phyloP scores from a whole-genome alignment of 257 asterid species.

The Echites panduratus region DNA sequence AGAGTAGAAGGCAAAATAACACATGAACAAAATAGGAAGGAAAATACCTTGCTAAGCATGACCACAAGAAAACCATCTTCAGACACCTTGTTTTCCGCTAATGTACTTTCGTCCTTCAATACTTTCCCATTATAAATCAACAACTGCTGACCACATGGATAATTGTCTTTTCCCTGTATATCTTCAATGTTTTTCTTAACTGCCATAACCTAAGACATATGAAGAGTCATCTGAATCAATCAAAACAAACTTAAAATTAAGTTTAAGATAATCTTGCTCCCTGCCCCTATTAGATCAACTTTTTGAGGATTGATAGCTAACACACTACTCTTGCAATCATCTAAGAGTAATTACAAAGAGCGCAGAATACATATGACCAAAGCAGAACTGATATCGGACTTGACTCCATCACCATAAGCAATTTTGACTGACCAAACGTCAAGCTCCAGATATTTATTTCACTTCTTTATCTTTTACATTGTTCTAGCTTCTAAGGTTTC shows the following conservation, averaged over 20 bases:
- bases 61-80: slow-evolving; percentile 94
- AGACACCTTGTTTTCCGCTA: slow-evolving; percentile 71
- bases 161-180: slow-evolving; percentile 80
- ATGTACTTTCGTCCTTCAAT: slow-evolving; percentile 73
- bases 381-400: neutral
- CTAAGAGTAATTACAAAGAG: neutral
- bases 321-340: neutral
- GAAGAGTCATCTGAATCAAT: slow-evolving; percentile 14
- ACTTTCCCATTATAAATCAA: slow-evolving; percentile 90
- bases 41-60: slow-evolving; percentile 83
- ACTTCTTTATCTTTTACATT: neutral
- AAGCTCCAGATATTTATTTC: neutral
- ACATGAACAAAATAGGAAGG: neutral
- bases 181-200: slow-evolving; percentile 86
- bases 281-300: neutral
- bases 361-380: neutral
- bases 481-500: neutral
- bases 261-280: neutral
- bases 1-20: neutral
- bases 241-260: neutral
- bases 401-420: neutral
- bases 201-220: slow-evolving; percentile 60
- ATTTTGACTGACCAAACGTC: neutral
- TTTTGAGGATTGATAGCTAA: neutral
- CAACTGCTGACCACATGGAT: slow-evolving; percentile 89